A percentile compares a stretch with the other conserved stretches of the same genome.
Conservation (phyloP, 345 rosid species). For the Brassica incana region DNA sequence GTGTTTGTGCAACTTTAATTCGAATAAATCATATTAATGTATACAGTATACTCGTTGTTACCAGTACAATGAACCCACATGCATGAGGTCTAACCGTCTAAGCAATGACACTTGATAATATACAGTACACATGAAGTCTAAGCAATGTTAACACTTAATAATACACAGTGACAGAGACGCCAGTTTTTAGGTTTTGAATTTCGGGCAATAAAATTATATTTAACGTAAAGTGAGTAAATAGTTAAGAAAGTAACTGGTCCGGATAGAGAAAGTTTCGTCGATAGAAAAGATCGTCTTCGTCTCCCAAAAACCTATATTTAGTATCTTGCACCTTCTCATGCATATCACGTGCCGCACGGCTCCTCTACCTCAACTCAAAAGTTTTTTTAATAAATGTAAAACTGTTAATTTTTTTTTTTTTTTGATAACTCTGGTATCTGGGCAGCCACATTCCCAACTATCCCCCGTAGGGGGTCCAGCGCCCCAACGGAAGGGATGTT, state of each 20-base stretch:
- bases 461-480: too few relatives aligned
- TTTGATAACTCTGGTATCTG: too few relatives aligned
- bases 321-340: constrained; percentile 28
- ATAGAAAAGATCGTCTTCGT: constrained; percentile 25
- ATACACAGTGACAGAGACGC: not conserved
- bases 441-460: too few relatives aligned
- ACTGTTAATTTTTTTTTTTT: not conserved
- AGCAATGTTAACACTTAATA: constrained; percentile 10
- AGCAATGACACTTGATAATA: not conserved
- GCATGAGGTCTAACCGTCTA: not conserved
- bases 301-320: constrained; percentile 19
- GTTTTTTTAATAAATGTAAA: not conserved
- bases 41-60: not conserved
- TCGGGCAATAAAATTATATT: not conserved
- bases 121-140: not conserved
- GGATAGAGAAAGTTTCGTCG: constrained; percentile 25
- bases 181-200: constrained; percentile 17
- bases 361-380: not conserved
- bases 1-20: not conserved
- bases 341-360: constrained; percentile 25
- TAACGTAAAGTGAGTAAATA: not conserved
- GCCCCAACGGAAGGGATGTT: too few relatives aligned
- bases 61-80: not conserved
- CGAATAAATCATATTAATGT: not conserved
- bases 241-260: constrained; percentile 36